These are phyloP conservation scores for Wallacemonas sp. DNA, from an alignment of 208 protist species.

Conservation along the genomic window DNA sequence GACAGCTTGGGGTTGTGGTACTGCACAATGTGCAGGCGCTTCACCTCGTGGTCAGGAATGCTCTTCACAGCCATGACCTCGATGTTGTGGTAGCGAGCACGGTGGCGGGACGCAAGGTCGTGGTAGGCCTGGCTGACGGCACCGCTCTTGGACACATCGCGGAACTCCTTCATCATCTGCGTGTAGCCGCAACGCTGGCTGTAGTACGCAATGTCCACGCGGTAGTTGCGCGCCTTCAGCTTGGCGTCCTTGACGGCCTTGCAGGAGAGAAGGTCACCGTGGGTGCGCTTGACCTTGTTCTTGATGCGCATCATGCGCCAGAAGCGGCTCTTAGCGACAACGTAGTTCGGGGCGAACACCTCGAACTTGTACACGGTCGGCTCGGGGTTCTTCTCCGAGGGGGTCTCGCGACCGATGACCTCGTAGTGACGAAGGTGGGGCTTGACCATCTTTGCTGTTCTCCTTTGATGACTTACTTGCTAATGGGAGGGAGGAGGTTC, in stretches of 20 bases:
- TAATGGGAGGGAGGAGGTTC: not conserved
- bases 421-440: constrained; percentile 92
- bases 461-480: constrained; percentile 9
- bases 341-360: constrained; percentile 98
- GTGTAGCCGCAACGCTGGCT: constrained; percentile 97
- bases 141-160: constrained; percentile 94
- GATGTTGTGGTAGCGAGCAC: constrained; percentile 93
- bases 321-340: constrained; percentile 98
- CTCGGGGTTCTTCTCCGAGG: constrained; percentile 89
- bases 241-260: constrained; percentile 96
- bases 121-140: constrained; percentile 97
- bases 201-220: constrained; percentile 98
- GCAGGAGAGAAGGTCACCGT: constrained; percentile 96
- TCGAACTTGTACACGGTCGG: constrained; percentile 98
- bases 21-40: constrained; percentile 86
- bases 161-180: constrained; percentile 99
- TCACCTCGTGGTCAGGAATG: constrained; percentile 84
- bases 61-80: constrained; percentile 95
- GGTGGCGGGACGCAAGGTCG: constrained; percentile 98
- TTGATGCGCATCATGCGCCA: constrained; percentile 99
- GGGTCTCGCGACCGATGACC: constrained; percentile 94
- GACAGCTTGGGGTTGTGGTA: constrained; percentile 91
- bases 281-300: constrained; percentile 98
- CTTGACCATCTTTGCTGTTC: constrained; percentile 83
- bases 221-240: constrained; percentile 98